Base-by-base conservation (phyloP, 2,329 filamentous ascomycete genomes). In the Exophiala xenobiotica region DNA sequence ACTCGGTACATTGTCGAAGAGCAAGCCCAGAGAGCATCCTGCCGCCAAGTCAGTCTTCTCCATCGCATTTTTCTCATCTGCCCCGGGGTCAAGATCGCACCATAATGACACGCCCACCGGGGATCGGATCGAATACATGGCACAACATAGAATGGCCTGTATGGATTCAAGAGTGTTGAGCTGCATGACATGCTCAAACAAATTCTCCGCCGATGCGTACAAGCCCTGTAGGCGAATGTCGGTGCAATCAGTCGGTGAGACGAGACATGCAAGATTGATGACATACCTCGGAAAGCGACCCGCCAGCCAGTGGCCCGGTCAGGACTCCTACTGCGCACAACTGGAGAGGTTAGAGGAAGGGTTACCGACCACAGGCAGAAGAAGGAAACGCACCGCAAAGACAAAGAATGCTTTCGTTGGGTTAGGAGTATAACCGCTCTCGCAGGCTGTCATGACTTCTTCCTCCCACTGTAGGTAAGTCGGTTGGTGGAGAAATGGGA, bases 401-500 rank as follows among this genome's bases (percentile, higher is more conserved):
- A 49, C 46, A 35, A 49, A 49, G 20, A 49, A 49, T 16, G 46
- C 37, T 12, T 42, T 16, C 14, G 18, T 19, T 6, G 46, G 46
- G 22, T 49, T 49, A 14, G 46, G 46, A 9, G 46, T 35, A 6
- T 19, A 14, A 16, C 46, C 46, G 26, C 27, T 31, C 43, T 39
- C 16, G 39, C 27, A 14, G 39, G 24, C 47, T 5, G 47, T 19
- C 27, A 50, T 7, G 22, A 53, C 45, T 27, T 49, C 50, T 11
- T 60, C 53, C 39, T 71, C 68, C 67, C 66, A 68, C 1, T 19
- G 8, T 3, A 54, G 46, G 40, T 69, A 68, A 0, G 68, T 71
- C 2, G 63, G 64, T 12, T 62, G 54, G 48, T 72, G 70, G 1
- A 72, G 56, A 43, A 71, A 71, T 0, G 68, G 68, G 40, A 70